Conservation (phyloP, 2,329 filamentous ascomycete genomes). For the Phaeophleospora eucalypticola region DNA sequence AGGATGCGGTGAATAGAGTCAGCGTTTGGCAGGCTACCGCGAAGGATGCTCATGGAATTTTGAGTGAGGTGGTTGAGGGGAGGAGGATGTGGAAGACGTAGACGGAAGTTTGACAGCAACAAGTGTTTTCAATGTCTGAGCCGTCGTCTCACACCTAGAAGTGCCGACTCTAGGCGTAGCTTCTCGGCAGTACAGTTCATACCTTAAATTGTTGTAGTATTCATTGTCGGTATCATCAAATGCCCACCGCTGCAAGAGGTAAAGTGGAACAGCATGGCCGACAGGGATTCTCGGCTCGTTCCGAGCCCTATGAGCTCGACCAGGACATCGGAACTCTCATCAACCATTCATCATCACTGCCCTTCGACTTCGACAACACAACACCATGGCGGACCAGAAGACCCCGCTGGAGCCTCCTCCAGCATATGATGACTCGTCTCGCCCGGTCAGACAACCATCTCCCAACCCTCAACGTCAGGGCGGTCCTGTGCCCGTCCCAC, state of each 20-base stretch:
- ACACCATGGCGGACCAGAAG: constrained; percentile 31
- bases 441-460: constrained; percentile 12
- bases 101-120: too few relatives aligned
- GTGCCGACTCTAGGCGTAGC: too few relatives aligned
- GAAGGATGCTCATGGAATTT: background rate
- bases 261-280: too few relatives aligned
- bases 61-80: background rate
- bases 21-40: background rate
- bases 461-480: constrained; percentile 7
- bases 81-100: background rate
- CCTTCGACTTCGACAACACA: background rate
- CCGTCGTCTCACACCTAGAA: too few relatives aligned
- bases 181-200: too few relatives aligned
- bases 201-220: too few relatives aligned
- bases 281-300: background rate
- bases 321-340: background rate
- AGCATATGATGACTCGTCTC: constrained; percentile 34
- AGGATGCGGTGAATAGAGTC: background rate
- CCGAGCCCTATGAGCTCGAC: background rate
- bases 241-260: too few relatives aligned
- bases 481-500: constrained; percentile 41
- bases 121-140: too few relatives aligned
- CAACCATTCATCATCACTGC: background rate
- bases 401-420: constrained; percentile 41
- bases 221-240: too few relatives aligned